Evolutionary conservation across 1,284 basidiomycete species (phyloP).

Genomic region (Marasmius sp.): DNA sequence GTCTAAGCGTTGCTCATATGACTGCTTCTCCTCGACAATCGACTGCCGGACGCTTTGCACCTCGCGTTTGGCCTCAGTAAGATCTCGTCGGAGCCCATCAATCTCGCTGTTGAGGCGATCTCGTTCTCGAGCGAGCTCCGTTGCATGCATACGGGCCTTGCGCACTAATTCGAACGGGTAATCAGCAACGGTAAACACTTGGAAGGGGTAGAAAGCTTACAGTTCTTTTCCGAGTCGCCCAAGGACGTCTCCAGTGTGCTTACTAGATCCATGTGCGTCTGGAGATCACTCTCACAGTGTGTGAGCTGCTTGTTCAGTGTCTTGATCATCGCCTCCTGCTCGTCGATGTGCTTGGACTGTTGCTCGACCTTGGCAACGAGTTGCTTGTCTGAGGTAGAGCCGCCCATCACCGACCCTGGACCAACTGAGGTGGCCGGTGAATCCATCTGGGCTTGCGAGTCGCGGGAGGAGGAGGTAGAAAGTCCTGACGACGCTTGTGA

Average conservation of each 20-base stretch:
- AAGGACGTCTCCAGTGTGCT: slow-evolving; percentile 79
- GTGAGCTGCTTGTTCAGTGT: slow-evolving; percentile 89
- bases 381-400: slow-evolving; percentile 51
- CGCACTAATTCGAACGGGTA: slow-evolving; percentile 54
- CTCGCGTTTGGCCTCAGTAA: slow-evolving; percentile 75
- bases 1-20: slow-evolving; percentile 74
- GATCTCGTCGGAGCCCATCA: slow-evolving; percentile 65
- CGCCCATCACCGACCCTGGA: slow-evolving; percentile 34
- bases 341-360: slow-evolving; percentile 74
- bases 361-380: slow-evolving; percentile 62
- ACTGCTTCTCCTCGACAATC: slow-evolving; percentile 83
- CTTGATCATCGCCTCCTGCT: slow-evolving; percentile 89
- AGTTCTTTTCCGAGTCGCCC: slow-evolving; percentile 87
- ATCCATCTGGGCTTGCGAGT: slow-evolving; percentile 58
- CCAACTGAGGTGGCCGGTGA: slow-evolving; percentile 69
- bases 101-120: slow-evolving; percentile 69
- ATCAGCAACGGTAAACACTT: slow-evolving; percentile 20
- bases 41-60: slow-evolving; percentile 75
- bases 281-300: slow-evolving; percentile 88
- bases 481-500: slow-evolving; percentile 50
- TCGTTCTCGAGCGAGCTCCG: slow-evolving; percentile 81
- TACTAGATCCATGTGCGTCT: slow-evolving; percentile 90
- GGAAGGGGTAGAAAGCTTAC: slow-evolving; percentile 46
- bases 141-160: slow-evolving; percentile 87
- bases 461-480: slow-evolving; percentile 54